Evolutionary conservation across 2,329 filamentous ascomycete genomes (phyloP), one percentile per base, ranked within the genome.

Genomic region (Pseudocercospora musae): DNA sequence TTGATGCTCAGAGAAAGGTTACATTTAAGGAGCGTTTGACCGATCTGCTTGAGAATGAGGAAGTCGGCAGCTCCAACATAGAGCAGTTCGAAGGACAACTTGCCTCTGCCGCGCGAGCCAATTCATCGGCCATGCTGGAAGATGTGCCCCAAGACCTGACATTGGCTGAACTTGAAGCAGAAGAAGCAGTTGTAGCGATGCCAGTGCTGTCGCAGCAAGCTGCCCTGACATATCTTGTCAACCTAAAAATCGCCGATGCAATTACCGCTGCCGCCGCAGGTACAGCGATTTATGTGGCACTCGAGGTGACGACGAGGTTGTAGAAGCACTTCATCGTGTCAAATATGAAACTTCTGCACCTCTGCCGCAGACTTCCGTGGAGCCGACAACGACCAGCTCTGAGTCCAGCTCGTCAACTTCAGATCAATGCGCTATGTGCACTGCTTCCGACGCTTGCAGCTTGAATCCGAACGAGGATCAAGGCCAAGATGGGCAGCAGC

Each of bases 361-460:
- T 31, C 8, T 54, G 50, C 50, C 50, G 6, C 50, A 29, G 18
- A 54, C 50, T 27, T 29, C 29, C 25, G n/a, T 33, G 10, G 21
- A 33, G 13, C 13, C 20, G n/a, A 27, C 55, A n/a, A 55, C 60
- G 1, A 44, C 48, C 9, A 62, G 55, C 7, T 21, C 31, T 5
- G 44, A 53, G 8, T 56, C 29, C n/a, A 50, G 33, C 15, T 42
- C 27, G 6, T 42, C 44, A 7, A 58, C 48, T 3, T 40, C 56
- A 25, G 44, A 62, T 23, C 15, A 5, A 13, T 62, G 60, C 20
- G 50, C 49, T 1, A 57, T 59, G 40, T 62, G 60, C 52, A 59
- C 57, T 0, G 52, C 50, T 29, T 27, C 57, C 5, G 52, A 49
- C 4, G 42, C 50, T 3, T 62, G 60, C 18, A 6, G n/a, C n/a